These are phyloP conservation scores for Ogataea thermomethanolica DNA, from an alignment of 805 yeast genomes.

Conservation along the genomic window DNA sequence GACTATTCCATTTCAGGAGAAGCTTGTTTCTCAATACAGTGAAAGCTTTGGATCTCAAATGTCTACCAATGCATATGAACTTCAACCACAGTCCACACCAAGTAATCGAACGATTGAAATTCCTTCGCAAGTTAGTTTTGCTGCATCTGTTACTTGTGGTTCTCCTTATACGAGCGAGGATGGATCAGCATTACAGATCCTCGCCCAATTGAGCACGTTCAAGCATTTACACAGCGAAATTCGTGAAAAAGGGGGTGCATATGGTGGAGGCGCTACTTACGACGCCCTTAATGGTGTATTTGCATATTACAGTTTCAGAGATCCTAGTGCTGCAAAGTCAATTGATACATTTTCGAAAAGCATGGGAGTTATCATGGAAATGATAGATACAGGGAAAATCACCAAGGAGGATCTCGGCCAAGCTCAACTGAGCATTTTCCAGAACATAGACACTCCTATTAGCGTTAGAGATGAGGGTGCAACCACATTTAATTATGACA, in stretches of 20 bases:
- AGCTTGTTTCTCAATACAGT: constrained; percentile 33
- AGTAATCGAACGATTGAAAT: constrained; percentile 53
- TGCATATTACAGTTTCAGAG: constrained; percentile 86
- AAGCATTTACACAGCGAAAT: constrained; percentile 84
- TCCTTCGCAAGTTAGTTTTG: constrained; percentile 87
- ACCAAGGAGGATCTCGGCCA: constrained; percentile 69
- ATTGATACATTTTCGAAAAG: constrained; percentile 53
- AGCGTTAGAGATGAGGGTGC: constrained; percentile 79
- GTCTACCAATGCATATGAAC: constrained; percentile 15
- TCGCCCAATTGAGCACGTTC: constrained; percentile 77
- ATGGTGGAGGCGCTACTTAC: constrained; percentile 91
- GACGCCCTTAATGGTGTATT: constrained; percentile 79
- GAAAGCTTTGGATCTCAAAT: constrained; percentile 7
- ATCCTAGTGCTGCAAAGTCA: constrained; percentile 80
- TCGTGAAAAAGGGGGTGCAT: constrained; percentile 96
- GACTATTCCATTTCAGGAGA: constrained; percentile 36
- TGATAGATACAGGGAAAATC: constrained; percentile 22
- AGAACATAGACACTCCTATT: constrained; percentile 84
- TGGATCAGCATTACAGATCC: constrained; percentile 80
- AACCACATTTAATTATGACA: constrained; percentile 58
- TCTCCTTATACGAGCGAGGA: constrained; percentile 65
- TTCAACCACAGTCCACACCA: background rate
- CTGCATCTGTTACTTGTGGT: constrained; percentile 66
- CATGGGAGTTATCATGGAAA: constrained; percentile 42
- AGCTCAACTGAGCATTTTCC: constrained; percentile 89